phyloP scores from a whole-genome alignment of 495 filamentous ascomycete species.

The Parachaetomium inaequale region DNA sequence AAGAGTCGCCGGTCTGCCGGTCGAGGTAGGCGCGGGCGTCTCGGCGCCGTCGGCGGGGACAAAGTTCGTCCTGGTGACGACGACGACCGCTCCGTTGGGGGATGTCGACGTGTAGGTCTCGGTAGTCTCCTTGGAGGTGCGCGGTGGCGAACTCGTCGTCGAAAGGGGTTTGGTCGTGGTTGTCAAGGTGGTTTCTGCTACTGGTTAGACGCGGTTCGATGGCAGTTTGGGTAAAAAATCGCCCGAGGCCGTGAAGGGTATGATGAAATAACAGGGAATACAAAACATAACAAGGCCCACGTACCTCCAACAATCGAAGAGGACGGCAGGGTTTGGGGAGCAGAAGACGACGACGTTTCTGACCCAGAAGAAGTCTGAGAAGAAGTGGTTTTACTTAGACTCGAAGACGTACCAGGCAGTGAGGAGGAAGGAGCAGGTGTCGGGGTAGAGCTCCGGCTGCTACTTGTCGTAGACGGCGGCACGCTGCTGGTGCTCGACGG shows the following conservation, averaged over 20 bases:
- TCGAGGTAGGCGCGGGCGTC: conserved; percentile 16
- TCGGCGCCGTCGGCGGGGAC: conserved; percentile 22
- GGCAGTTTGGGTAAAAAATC: not conserved
- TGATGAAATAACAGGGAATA: not conserved
- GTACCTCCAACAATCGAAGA: conserved; percentile 29
- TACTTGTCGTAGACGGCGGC: not conserved
- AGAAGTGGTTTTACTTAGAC: conserved; percentile 7
- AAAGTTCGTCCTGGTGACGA: conserved; percentile 27
- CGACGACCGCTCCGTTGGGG: conserved; percentile 36
- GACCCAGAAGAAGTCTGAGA: conserved; percentile 18
- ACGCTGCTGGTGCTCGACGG: conserved; percentile 4
- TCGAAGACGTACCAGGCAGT: conserved; percentile 17
- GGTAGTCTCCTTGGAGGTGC: conserved; percentile 21
- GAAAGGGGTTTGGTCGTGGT: not conserved
- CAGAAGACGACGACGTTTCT: conserved; percentile 11
- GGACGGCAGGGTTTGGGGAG: conserved; percentile 11
- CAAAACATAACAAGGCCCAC: conserved; percentile 19
- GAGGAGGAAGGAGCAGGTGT: conserved; percentile 5
- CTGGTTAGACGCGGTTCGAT: not conserved
- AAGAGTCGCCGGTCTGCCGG: conserved; percentile 29
- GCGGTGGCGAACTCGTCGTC: conserved; percentile 10
- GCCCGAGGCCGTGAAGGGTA: not conserved
- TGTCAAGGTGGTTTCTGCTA: conserved; percentile 22
- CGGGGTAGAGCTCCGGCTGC: not conserved
- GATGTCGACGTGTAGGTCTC: conserved; percentile 37